Evolutionary conservation across 805 yeast genomes (phyloP), one percentile per base, ranked within the genome.

Genomic region (Starmerella apicola): DNA sequence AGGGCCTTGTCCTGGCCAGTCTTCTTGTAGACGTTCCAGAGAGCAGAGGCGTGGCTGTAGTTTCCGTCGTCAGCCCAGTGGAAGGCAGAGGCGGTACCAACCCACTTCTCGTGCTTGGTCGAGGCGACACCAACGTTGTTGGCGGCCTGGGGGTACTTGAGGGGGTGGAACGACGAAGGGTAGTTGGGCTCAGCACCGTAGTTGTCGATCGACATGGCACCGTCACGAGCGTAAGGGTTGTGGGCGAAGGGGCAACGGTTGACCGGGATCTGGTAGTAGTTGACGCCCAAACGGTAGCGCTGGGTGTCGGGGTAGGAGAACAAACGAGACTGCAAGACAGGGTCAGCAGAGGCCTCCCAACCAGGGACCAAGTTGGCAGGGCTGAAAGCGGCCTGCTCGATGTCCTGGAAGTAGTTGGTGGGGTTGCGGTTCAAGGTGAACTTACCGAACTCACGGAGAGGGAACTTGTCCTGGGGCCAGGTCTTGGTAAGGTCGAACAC

Each of bases 31-130:
- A 82, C 91, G 43, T 79, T 68, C 76, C 84, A 88, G 54, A 86
- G 70, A 25, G 60, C 76, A 46, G 78, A 66, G 37, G 95, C 80
- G 66, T 86, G 95, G 48, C 62, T 70, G 60, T 65, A 86, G 64
- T 86, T 95, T 50, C 65, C 64, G 44, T 73, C 83, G 37, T 76
- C 79, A 21, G 70, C 64, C 95, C 95, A 85, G 65, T 84, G 91
- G 75, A 72, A 81, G 49, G 88, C 83, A 46, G 77, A 65, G 34
- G 91, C 91, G 39, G 84, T 73, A 42, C 91, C 91, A 42, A 66
- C 64, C 91, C 91, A 82, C 45, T 74, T 70, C 64, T 81, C 93
- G 62, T 79, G 86, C 51, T 75, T 74, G 16, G 46, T 36, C 6
- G 43, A 30, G 3, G 48, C 41, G 17, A 43, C 38, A 17, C 52